A percentile compares a stretch with the other conserved stretches of the same genome.
Conservation (phyloP, 306 rosid species). For the Quillaja saponaria region DNA sequence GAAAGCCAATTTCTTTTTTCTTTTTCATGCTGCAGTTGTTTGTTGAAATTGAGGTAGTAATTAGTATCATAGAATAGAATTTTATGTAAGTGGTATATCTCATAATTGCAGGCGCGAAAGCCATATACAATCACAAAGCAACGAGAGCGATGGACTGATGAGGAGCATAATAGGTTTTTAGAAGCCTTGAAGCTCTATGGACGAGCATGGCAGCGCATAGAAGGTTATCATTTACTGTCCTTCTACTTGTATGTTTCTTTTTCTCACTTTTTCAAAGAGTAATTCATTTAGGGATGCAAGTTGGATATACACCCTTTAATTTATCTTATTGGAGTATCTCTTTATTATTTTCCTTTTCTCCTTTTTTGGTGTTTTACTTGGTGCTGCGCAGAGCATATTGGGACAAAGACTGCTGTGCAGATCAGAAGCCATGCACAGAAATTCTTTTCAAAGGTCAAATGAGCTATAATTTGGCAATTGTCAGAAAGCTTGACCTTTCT, state of each 20-base stretch:
- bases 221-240: conserved; percentile 52
- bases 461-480: conserved; percentile 25
- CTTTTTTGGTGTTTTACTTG: conserved; percentile 31
- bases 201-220: conserved; percentile 99
- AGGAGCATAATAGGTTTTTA: conserved; percentile 86
- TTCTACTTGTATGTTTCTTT: neutral
- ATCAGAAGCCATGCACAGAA: conserved; percentile 99
- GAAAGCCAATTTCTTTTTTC: neutral
- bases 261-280: conserved; percentile 25
- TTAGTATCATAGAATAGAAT: conserved; percentile 12
- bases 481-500: conserved; percentile 18
- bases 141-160: conserved; percentile 99
- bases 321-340: conserved; percentile 31
- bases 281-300: conserved; percentile 5
- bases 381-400: conserved; percentile 81
- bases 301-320: neutral
- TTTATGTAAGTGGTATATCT: conserved; percentile 31
- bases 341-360: conserved; percentile 20
- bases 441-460: conserved; percentile 94
- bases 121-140: conserved; percentile 96
- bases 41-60: conserved; percentile 9
- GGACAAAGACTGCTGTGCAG: conserved; percentile 99
- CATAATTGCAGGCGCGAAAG: conserved; percentile 69
- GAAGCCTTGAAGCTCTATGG: conserved; percentile 96
- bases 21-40: conserved; percentile 10